Conservation (phyloP, 2,329 filamentous ascomycete species). For the Sordariomycetes sp. region DNA sequence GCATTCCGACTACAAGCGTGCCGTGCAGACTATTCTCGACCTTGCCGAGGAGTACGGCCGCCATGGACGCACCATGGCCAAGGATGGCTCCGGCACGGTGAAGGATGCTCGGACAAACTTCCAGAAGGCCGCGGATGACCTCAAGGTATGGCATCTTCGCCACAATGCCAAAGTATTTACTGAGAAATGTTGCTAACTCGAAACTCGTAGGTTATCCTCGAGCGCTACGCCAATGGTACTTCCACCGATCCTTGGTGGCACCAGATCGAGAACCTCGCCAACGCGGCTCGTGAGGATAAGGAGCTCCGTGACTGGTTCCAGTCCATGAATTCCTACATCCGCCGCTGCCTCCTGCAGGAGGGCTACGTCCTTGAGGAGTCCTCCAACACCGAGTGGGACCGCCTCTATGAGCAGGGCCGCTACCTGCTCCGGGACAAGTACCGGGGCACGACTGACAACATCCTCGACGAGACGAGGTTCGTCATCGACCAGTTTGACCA, state of each 20-base stretch:
- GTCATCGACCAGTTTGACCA: constrained; percentile 79
- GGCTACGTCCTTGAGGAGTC: constrained; percentile 81
- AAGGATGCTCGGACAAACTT: constrained; percentile 64
- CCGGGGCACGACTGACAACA: constrained; percentile 70
- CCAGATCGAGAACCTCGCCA: constrained; percentile 76
- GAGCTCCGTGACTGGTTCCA: constrained; percentile 89
- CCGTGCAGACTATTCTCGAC: constrained; percentile 76
- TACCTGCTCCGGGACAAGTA: constrained; percentile 87
- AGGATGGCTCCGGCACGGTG: constrained; percentile 56
- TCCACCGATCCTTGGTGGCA: constrained; percentile 80
- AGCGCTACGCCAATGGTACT: constrained; percentile 92
- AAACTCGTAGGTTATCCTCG: constrained; percentile 56
- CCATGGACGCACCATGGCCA: constrained; percentile 56
- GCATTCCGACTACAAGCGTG: constrained; percentile 84
- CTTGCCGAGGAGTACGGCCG: constrained; percentile 77
- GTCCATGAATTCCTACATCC: constrained; percentile 64
- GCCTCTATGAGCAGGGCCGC: constrained; percentile 73
- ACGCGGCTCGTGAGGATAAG: constrained; percentile 73
- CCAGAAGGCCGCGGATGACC: constrained; percentile 62
- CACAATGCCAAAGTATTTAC: constrained; percentile 25
- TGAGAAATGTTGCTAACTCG: constrained; percentile 23
- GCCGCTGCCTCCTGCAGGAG: constrained; percentile 76
- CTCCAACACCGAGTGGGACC: constrained; percentile 73
- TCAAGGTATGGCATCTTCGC: constrained; percentile 33
- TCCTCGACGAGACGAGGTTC: constrained; percentile 87